Base-by-base conservation (phyloP, 257 asterid genomes). In the Penstemon newberryi region DNA sequence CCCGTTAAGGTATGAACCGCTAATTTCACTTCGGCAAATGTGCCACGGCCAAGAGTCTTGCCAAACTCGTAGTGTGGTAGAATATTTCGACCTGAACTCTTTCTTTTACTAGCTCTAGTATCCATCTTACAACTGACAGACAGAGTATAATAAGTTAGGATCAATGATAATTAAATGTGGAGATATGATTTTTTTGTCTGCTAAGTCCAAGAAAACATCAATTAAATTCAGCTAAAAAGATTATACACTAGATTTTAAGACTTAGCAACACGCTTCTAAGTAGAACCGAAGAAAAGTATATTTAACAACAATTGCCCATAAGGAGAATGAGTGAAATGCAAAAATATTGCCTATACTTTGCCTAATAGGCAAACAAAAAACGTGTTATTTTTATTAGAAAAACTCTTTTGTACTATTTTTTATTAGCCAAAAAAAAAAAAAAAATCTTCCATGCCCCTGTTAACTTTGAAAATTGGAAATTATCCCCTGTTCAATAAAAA, bases 21-120 rank as follows among this genome's bases (percentile, higher is more conserved):
- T 41, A 82, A 71, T 74, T 84, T 88, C 60, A 88, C 96, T 78
- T 84, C 79, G 36, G 83, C 92, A 79, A 79, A 86, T 18, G 87
- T 43, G 5, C 93, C 93, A 63, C 75, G 59, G 3, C 96, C 96
- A 9, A 88, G 84, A 15, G 77, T 84, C 75, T 60, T 82, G 8
- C 82, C 89, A 39, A 88, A 43, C 73, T 75, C 79, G 82, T 88
- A 88, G 39, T 69, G 72, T 9, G 75, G 54, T 19, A 82, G 59
- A 47, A 38, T 71, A 1, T 60, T 50, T 41, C 39, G 72, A 18
- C 46, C 8, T 3, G 63, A 65, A 69, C 41, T 53, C 12, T 75
- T 56, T 49, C 67, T 12, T 38, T 63, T 39, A 8, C 55, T 68
- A 15, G 54, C 50, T 52, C 58, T 56, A 56, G 63, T 51, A 3